Base-by-base conservation (phyloP, 73 alveolate species). In the Urostyla sp. region DNA sequence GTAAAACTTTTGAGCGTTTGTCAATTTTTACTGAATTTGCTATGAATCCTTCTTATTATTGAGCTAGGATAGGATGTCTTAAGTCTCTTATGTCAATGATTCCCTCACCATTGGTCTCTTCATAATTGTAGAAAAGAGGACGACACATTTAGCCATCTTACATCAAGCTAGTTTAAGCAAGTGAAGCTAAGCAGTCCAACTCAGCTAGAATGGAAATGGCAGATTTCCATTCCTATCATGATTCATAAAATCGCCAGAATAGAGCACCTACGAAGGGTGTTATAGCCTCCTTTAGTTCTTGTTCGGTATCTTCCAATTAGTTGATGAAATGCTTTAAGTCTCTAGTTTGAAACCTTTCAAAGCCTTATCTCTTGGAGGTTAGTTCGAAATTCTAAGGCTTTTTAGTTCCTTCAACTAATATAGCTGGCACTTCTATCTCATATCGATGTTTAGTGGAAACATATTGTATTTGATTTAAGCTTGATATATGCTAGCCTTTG, bases 371-470 rank as follows among this genome's bases (percentile, higher is more conserved):
- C 23, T 44, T 34, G 55, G 36, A 16, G 80, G 20, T 13, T 69
- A 69, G 83, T 23, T 90, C 95, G 51, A 87, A 77, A 38, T 87
- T 94, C 23, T 52, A 55, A 0, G 98, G 96, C 75, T 86, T 91
- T 61, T 75, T 75, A 15, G 75, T 75, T n/a, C 92, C 92, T 60
- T 84, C 86, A 0, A 88, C 87, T 15, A 53, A 51, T 23, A 75
- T 66, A 1, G 61, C 82, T 8, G 98, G 98, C 28, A 94, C 79
- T 67, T 94, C 96, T 8, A 94, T 49, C 84, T 88, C 92, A 67
- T 81, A 94, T 49, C 95, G 51, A 24, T 77, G 11, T 37, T 37
- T 27, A n/a, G n/a, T n/a, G n/a, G n/a, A n/a, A n/a, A n/a, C n/a
- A n/a, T n/a, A n/a, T n/a, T n/a, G n/a, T n/a, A n/a, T n/a, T n/a